Conservation (phyloP, 2,329 filamentous ascomycete species). For the Macrophomina phaseolina region DNA sequence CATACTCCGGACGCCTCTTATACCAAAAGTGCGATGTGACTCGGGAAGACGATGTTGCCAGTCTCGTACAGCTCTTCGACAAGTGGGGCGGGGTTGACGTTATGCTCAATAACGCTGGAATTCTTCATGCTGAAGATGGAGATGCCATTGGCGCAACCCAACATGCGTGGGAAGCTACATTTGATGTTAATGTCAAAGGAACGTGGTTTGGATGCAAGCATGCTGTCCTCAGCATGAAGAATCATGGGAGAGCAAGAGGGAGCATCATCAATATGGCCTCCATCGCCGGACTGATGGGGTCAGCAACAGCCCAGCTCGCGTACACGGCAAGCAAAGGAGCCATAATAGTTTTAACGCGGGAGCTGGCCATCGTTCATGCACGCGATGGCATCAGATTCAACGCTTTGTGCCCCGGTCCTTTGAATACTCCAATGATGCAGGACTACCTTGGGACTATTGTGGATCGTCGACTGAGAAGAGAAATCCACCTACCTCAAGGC, state of each 20-base stretch:
- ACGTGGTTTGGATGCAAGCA: neutral
- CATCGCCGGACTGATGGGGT: neutral
- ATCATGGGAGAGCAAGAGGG: neutral
- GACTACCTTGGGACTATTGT: no score
- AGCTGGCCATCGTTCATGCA: neutral
- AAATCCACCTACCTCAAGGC: neutral
- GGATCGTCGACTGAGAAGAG: neutral
- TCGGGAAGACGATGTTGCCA: no score
- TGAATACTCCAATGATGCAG: neutral
- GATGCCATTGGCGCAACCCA: neutral
- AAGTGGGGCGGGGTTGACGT: neutral
- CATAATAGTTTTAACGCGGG: neutral
- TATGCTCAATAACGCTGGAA: neutral
- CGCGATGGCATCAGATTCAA: neutral
- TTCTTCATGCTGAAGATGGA: neutral
- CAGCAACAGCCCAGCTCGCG: neutral
- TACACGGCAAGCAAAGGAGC: neutral
- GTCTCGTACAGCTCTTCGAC: no score
- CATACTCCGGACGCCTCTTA: no score
- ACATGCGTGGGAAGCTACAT: neutral
- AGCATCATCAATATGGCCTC: neutral
- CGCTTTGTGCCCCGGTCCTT: neutral
- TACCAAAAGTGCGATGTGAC: no score
- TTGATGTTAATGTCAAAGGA: neutral
- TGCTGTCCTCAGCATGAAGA: neutral